Evolutionary conservation across 2,329 filamentous ascomycete genomes (phyloP).

Genomic region (Xylaria sp.): DNA sequence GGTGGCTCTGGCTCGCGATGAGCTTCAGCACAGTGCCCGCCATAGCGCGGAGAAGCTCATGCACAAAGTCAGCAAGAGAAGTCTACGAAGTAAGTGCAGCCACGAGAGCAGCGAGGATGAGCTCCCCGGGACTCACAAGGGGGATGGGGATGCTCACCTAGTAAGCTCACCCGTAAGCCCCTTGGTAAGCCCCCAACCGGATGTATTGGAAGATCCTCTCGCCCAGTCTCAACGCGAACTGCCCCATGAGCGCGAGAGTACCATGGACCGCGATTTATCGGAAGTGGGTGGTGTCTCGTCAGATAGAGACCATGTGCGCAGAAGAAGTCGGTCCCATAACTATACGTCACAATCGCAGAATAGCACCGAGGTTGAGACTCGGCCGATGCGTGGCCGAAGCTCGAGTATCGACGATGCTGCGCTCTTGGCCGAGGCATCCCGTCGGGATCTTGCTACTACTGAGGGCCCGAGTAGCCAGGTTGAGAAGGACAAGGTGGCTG

Average conservation of each 20-base stretch:
- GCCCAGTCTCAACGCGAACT: constrained; percentile 37
- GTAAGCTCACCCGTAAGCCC: constrained; percentile 22
- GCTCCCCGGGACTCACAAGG: constrained; percentile 28
- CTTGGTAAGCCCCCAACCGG: constrained; percentile 27
- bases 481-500: not conserved
- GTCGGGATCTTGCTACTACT: constrained; percentile 16
- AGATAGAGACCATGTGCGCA: constrained; percentile 33
- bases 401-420: constrained; percentile 34
- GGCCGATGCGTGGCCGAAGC: constrained; percentile 5
- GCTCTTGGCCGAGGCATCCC: constrained; percentile 32
- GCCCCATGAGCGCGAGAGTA: constrained; percentile 51
- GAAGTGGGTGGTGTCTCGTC: constrained; percentile 50
- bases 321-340: constrained; percentile 31
- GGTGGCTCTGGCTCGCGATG: constrained; percentile 49
- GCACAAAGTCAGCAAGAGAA: constrained; percentile 51
- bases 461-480: not conserved
- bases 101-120: constrained; percentile 49
- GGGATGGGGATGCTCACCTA: constrained; percentile 32
- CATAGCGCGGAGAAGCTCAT: constrained; percentile 50
- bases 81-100: constrained; percentile 47
- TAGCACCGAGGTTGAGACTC: constrained; percentile 3
- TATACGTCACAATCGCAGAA: constrained; percentile 30
- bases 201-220: constrained; percentile 42
- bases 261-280: constrained; percentile 53
- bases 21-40: constrained; percentile 48